phyloP scores from a whole-genome alignment of 306 rosid species.

The Abrus precatorius region DNA sequence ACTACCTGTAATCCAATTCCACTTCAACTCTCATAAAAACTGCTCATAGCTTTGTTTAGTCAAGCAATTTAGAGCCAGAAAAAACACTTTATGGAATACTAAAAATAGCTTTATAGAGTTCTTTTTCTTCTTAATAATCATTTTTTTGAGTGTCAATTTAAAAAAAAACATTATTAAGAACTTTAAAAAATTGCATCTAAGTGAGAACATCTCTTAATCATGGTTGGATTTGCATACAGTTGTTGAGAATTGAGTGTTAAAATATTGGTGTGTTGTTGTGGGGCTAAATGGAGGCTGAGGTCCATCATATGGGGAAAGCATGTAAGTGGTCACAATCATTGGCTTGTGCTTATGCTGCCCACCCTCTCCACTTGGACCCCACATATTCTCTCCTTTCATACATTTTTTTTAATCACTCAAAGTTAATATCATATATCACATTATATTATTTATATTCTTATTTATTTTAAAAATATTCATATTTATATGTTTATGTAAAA shows the following conservation, averaged over 20 bases:
- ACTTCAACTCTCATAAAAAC: not conserved
- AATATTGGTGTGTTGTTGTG: not conserved
- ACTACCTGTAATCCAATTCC: not conserved
- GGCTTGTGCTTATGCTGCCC: conserved; percentile 19
- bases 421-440: too few species aligned
- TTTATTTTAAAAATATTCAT: too few species aligned
- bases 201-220: not conserved
- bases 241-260: not conserved
- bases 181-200: not conserved
- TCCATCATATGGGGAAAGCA: conserved; percentile 7
- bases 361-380: not conserved
- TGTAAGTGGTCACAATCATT: conserved; percentile 50
- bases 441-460: too few species aligned
- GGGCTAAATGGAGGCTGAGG: conserved; percentile 8
- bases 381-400: not conserved
- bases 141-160: too few species aligned
- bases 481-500: too few species aligned
- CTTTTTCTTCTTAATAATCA: not conserved
- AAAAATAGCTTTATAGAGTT: not conserved
- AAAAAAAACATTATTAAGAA: too few species aligned
- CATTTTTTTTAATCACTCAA: too few species aligned
- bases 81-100: too few species aligned
- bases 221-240: conserved; percentile 42
- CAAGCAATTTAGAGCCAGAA: not conserved
- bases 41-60: not conserved